Evolutionary conservation across 495 filamentous ascomycete genomes (phyloP).

Genomic region (Diplogelasinospora grovesii): DNA sequence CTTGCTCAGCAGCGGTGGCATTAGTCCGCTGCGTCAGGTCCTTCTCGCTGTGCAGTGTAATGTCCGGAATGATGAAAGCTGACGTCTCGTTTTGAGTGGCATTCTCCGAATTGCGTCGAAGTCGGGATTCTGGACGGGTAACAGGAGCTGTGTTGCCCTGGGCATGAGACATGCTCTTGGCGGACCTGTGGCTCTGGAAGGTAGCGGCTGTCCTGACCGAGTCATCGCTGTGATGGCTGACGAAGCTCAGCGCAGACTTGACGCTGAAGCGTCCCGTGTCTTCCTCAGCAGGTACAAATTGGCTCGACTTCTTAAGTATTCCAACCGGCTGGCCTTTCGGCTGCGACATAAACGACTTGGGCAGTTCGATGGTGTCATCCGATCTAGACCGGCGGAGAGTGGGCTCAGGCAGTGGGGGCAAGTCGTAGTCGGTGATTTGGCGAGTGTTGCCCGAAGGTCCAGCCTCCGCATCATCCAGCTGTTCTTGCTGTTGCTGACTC

Average conservation of each 20-base stretch:
- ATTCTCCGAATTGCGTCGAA: constrained; percentile 28
- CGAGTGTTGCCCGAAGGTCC: constrained; percentile 14
- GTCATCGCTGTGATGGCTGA: constrained; percentile 24
- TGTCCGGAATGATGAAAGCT: constrained; percentile 56
- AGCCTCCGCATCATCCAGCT: constrained; percentile 8
- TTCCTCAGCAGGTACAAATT: constrained; percentile 28
- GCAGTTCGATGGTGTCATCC: constrained; percentile 13
- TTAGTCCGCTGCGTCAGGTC: constrained; percentile 8
- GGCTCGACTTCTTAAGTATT: constrained; percentile 40
- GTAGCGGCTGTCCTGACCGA: constrained; percentile 7
- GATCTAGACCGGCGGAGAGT: constrained; percentile 14
- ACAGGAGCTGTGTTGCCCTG: constrained; percentile 11
- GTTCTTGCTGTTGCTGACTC: constrained; percentile 16
- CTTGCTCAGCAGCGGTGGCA: too few species aligned
- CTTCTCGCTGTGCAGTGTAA: constrained; percentile 33
- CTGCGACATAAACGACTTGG: constrained; percentile 15
- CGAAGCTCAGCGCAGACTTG: constrained; percentile 31
- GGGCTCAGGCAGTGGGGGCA: constrained; percentile 14
- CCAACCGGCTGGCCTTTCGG: constrained; percentile 27
- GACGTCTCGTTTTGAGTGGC: constrained; percentile 65
- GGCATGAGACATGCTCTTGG: constrained; percentile 10
- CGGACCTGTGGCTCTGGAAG: constrained; percentile 11
- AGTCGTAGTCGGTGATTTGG: constrained; percentile 19
- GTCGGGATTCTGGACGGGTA: constrained; percentile 19
- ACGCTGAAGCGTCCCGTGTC: constrained; percentile 38